Base-by-base conservation (phyloP, 169 alveolate species). In the Besnoitia besnoiti region DNA sequence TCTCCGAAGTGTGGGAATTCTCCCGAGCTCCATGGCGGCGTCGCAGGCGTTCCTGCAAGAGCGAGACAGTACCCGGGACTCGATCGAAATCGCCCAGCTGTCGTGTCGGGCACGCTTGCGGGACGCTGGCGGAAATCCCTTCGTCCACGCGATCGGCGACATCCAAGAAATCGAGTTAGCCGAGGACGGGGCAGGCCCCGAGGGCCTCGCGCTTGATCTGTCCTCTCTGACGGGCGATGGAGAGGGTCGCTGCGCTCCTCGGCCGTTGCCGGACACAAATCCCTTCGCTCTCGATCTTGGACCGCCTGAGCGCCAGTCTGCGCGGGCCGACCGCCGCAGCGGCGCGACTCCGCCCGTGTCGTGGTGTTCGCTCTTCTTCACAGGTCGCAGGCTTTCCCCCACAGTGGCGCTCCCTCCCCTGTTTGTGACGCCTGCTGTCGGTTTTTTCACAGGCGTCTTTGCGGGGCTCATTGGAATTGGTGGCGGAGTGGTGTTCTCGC, bases 381-480 rank as follows among this genome's bases (percentile, higher is more conserved):
- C 12, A 19, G 67, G 67, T 5, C 3, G 24, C 27, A 16, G 12
- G 5, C 33, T 3, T 16, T 3, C 67, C 33, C 67, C 67, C 27
- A n/a, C 24, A 1, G 7, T n/a, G 12, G 67, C 67, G 30, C 67
- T 55, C 30, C 46, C 80, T 24, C 85, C 85, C 39, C 85, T 88
- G 85, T 49, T 88, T 85, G 76, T 47, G 3, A 80, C 92, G 47
- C 92, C 92, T 27, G 14, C 67, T 47, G 90, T 95, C 0, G 97
- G 97, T 10, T 55, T 96, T 19, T 0, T 95, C 61, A 97, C 97
- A 3, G 99, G 98, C 5, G 89, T 95, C 35, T 85, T 94, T 10
- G 95, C 98, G 19, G 98, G 98, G 35, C 92, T 96, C 14, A 89
- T 97, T n/a, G 99, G 99, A 61, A 89, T 97, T 40, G 98, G 99